A percentile compares a stretch with the other conserved stretches of the same genome.
These are phyloP conservation scores for Teunomyces tritomae DNA, from an alignment of 805 yeast genomes.

Conservation along the genomic window DNA sequence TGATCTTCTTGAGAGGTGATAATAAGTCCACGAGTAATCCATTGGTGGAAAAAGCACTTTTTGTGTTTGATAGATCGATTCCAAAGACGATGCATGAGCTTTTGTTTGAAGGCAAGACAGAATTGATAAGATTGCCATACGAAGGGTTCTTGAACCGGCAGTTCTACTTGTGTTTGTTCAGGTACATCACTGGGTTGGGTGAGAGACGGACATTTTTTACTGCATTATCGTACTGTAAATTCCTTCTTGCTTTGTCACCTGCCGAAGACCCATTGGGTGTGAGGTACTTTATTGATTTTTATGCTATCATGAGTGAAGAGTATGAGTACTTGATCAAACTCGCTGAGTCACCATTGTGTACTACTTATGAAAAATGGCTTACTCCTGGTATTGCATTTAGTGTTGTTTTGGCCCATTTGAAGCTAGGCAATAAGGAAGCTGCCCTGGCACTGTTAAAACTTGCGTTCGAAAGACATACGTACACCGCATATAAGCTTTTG, in stretches of 20 bases:
- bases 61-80: conserved; percentile 75
- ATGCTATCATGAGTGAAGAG: conserved; percentile 65
- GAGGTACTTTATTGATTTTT: conserved; percentile 77
- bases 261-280: conserved; percentile 83
- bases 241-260: conserved; percentile 67
- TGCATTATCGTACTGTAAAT: conserved; percentile 72
- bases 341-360: conserved; percentile 52
- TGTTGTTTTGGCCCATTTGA: conserved; percentile 57
- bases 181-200: conserved; percentile 66
- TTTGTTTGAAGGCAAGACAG: conserved; percentile 47
- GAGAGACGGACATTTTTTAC: conserved; percentile 77
- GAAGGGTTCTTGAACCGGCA: conserved; percentile 74
- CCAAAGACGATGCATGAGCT: conserved; percentile 52
- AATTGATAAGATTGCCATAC: conserved; percentile 68
- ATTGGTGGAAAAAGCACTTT: conserved; percentile 70
- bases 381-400: conserved; percentile 74
- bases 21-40: conserved; percentile 67
- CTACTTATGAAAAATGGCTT: conserved; percentile 61
- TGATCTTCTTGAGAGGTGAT: conserved; percentile 72
- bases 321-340: conserved; percentile 59
- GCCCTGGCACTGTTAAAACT: conserved; percentile 48
- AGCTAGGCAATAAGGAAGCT: conserved; percentile 33
- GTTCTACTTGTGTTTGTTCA: conserved; percentile 68
- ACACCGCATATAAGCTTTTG: conserved; percentile 50
- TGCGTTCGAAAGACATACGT: conserved; percentile 60